These are phyloP conservation scores for Phytopythium kandeliae DNA, from an alignment of 352 stramenopile genomes.

Conservation along the genomic window DNA sequence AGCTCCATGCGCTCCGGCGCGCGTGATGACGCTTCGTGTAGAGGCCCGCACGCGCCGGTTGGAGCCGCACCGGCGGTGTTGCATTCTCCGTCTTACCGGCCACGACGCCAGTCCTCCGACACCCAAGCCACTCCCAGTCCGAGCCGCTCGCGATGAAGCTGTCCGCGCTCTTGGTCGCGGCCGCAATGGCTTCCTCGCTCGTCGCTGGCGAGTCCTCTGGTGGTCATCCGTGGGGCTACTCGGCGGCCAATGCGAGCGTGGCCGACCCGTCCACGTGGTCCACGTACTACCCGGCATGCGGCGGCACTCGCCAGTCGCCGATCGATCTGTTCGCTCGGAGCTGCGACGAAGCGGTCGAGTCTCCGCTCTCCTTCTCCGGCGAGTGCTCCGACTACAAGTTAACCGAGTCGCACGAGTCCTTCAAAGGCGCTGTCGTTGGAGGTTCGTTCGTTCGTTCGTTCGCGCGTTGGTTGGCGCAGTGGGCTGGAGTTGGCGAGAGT, in stretches of 20 bases:
- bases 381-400: slow-evolving; percentile 23
- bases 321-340: slow-evolving; percentile 28
- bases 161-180: slow-evolving; percentile 3
- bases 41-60: too few relatives aligned
- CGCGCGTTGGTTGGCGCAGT: too few relatives aligned
- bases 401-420: slow-evolving; percentile 20
- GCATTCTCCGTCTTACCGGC: background rate
- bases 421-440: slow-evolving; percentile 18
- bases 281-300: slow-evolving; percentile 15
- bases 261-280: slow-evolving; percentile 21
- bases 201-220: slow-evolving; percentile 9
- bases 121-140: slow-evolving; percentile 2
- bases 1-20: too few relatives aligned
- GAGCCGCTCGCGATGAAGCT: background rate
- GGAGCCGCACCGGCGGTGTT: background rate
- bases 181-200: background rate
- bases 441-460: slow-evolving; percentile 8
- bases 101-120: slow-evolving; percentile 13
- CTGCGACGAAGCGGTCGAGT: slow-evolving; percentile 1
- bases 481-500: too few relatives aligned
- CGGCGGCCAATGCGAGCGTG: slow-evolving; percentile 15
- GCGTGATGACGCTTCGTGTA: too few relatives aligned
- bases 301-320: slow-evolving; percentile 29
- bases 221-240: slow-evolving; percentile 24
- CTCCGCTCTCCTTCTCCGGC: slow-evolving; percentile 23